Percentiles rank a stretch among this genome's conserved stretches.
These are phyloP conservation scores for Fraxinus velutina DNA, from an alignment of 305 asterid genomes.

Conservation along the genomic window DNA sequence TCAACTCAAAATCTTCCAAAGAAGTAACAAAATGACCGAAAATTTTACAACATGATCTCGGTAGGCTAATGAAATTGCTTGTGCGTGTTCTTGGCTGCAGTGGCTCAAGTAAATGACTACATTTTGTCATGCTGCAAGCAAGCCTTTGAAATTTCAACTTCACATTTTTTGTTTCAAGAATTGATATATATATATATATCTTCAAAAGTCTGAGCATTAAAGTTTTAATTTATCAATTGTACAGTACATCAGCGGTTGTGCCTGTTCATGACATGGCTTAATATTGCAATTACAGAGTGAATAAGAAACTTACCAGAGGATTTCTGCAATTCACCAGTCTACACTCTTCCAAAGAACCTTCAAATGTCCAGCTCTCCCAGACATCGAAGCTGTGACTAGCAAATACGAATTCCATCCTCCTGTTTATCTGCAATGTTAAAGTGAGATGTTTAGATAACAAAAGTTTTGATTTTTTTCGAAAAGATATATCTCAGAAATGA, in stretches of 20 bases:
- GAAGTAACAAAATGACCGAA: neutral
- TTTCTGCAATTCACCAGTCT: conserved; percentile 93
- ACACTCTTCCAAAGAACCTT: conserved; percentile 87
- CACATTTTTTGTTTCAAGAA: neutral
- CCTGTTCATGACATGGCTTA: neutral
- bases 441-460: neutral
- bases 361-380: conserved; percentile 96
- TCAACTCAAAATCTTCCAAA: neutral
- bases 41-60: neutral
- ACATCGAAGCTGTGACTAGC: conserved; percentile 97
- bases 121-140: neutral
- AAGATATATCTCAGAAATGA: neutral
- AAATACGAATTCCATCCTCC: conserved; percentile 96
- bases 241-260: neutral
- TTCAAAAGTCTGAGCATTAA: neutral
- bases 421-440: conserved; percentile 64
- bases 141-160: neutral
- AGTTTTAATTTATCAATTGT: neutral
- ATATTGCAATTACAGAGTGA: neutral
- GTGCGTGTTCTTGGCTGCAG: neutral
- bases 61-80: neutral
- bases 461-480: neutral
- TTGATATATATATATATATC: neutral
- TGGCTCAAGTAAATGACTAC: neutral
- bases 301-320: conserved; percentile 61